Evolutionary conservation across 2,329 filamentous ascomycete genomes (phyloP), one percentile per base, ranked within the genome.

Genomic region (Diplodia intermedia): DNA sequence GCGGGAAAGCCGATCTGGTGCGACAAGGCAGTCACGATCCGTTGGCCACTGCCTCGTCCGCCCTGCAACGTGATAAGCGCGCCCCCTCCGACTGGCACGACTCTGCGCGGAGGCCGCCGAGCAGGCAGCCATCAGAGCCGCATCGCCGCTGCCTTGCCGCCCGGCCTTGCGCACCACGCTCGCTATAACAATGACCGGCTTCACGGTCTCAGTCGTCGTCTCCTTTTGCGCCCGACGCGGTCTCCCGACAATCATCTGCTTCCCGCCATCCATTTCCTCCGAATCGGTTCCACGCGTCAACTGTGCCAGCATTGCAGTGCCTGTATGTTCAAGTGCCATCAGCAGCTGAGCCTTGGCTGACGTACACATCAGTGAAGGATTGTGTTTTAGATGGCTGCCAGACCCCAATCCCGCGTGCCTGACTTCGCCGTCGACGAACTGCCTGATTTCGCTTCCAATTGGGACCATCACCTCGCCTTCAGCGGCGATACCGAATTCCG

Each of bases 1-100:
- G 36, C 60, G 60, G 60, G 60, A 49, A 31, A 62, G 40, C 60
- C 60, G 60, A 52, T 52, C 60, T 52, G 36, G 43, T 63, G 15
- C 60, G 31, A 52, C 60, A 38, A 26, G 47, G 60, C 43, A 52
- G 54, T 18, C n/a, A 29, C 20, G 54, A 38, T 33, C 9, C 18
- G 33, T 26, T 14, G 29, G 18, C n/a, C 57, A 33, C 40, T 50
- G 57, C 26, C 40, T 7, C 12, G 57, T 14, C 8, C 60, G 60
- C 47, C 60, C 47, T 63, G 60, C 60, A 38, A 52, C 40, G 38
- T 61, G 60, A 63, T 63, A 63, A 63, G 60, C 60, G 36, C n/a
- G n/a, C 9, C 5, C 31, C 11, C 11, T n/a, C 60, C 31, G 60
- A 63, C 43, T 63, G 60, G 60, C 47, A 26, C 26, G 29, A 29